Base-by-base conservation (phyloP, 1,284 basidiomycete species). In the Mycosarcoma mackinlayi region DNA sequence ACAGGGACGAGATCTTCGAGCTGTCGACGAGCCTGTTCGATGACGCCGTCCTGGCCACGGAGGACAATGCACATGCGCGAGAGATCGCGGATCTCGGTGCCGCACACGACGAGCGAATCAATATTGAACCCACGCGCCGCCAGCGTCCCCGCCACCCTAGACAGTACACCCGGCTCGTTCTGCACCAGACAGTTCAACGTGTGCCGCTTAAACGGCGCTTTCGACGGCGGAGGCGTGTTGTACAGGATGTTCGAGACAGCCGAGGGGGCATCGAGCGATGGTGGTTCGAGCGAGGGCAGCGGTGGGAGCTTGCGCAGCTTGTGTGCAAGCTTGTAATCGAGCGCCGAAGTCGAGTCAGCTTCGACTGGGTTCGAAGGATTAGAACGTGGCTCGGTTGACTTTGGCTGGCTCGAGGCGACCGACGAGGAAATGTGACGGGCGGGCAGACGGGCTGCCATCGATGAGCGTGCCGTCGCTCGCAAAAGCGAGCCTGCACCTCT, bases 21-120 rank as follows among this genome's bases (percentile, higher is more conserved):
- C 64, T 82, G 79, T 11, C 79, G 60, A 6, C 79, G 60, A 13
- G 24, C 94, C 85, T 99, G 96, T 84, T 98, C 96, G 50, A 99
- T 91, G 38, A 98, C 94, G 63, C 92, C 93, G 79, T 98, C 95
- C 84, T 99, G 96, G 1, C 95, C 96, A 69, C 89, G 90, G 46
- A 99, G 87, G 70, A 97, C 93, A 83, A 99, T 93, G 81, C 93
- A 98, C 96, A 99, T 98, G 49, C 96, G 89, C 85, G 92, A 94
- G 39, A 98, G 87, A 85, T 99, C 96, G 58, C 92, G 89, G 75
- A 98, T 94, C 85, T 98, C 96, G 40, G 96, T 99, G 59, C 92
- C 89, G 85, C 96, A 99, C 21, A 99, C 96, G 74, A 99, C 96
- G 63, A 99, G 87, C 18, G 94, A 98, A 85, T 99, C 96, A 83